A percentile compares a stretch with the other conserved stretches of the same genome.
These are phyloP conservation scores for Mycena filopes DNA, from an alignment of 768 basidiomycete species.

Conservation along the genomic window DNA sequence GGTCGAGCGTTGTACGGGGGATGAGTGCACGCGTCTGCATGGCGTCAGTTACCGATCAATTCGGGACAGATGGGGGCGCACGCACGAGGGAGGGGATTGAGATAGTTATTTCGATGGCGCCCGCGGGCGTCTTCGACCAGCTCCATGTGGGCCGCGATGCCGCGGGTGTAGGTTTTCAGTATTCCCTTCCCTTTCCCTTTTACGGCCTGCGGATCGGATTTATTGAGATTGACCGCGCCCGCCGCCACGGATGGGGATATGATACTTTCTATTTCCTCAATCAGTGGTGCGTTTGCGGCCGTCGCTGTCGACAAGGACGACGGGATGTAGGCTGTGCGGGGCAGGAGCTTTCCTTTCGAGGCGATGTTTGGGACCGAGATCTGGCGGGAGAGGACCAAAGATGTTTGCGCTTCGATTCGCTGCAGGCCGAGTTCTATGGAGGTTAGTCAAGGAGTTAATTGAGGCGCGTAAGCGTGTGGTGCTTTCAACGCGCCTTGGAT, in stretches of 20 bases:
- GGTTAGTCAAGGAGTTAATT: too few relatives aligned
- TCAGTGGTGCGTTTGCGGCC: slow-evolving; percentile 50
- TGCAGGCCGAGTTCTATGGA: slow-evolving; percentile 81
- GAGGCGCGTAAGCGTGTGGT: background rate
- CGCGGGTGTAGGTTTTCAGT: slow-evolving; percentile 41
- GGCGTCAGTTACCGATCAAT: slow-evolving; percentile 3
- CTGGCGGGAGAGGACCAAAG: slow-evolving; percentile 70
- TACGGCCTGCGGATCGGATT: slow-evolving; percentile 27
- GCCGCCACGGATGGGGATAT: background rate
- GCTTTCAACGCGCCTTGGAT: slow-evolving; percentile 64
- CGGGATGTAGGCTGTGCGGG: slow-evolving; percentile 69
- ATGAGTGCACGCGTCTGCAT: slow-evolving; percentile 59
- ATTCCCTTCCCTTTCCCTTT: slow-evolving; percentile 55
- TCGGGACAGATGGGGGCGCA: slow-evolving; percentile 46
- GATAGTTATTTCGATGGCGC: slow-evolving; percentile 59
- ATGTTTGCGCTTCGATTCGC: slow-evolving; percentile 70
- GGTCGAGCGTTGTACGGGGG: slow-evolving; percentile 63
- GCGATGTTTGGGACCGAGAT: slow-evolving; percentile 81
- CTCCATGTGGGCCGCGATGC: slow-evolving; percentile 59
- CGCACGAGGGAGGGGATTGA: slow-evolving; percentile 69
- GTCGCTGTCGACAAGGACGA: slow-evolving; percentile 41
- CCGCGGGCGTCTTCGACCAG: slow-evolving; percentile 56
- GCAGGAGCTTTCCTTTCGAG: slow-evolving; percentile 74
- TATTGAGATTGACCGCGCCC: background rate
- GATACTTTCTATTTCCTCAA: slow-evolving; percentile 53